These are phyloP conservation scores for Geotrichum cucujoidarum DNA, from an alignment of 1,139 yeast species.

Conservation along the genomic window DNA sequence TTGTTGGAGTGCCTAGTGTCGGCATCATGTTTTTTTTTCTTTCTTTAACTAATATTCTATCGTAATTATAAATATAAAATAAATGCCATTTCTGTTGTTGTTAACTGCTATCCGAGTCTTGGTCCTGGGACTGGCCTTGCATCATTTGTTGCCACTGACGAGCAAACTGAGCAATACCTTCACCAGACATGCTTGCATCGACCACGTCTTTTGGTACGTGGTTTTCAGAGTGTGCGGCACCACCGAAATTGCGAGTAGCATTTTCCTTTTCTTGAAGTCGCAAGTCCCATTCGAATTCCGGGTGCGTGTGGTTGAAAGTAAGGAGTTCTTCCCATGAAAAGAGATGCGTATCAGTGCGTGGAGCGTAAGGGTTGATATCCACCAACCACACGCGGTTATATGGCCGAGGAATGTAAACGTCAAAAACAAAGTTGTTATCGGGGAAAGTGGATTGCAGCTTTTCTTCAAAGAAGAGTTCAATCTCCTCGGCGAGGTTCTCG, in stretches of 20 bases:
- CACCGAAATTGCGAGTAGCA: constrained; percentile 57
- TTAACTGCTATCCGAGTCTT: neutral
- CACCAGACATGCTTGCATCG: constrained; percentile 64
- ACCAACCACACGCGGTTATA: constrained; percentile 59
- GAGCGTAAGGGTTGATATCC: constrained; percentile 80
- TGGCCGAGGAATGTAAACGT: constrained; percentile 77
- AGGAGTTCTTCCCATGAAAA: constrained; percentile 80
- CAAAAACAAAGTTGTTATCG: constrained; percentile 60
- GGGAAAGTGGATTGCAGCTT: constrained; percentile 49
- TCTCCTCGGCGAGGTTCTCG: constrained; percentile 44
- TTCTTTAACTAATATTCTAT: no score
- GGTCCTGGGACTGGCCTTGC: constrained; percentile 20
- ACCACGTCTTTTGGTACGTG: constrained; percentile 89
- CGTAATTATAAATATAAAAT: neutral
- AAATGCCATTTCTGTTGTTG: neutral
- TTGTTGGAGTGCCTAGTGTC: no score
- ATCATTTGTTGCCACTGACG: constrained; percentile 27
- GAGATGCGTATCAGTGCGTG: constrained; percentile 68
- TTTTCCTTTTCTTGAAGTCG: constrained; percentile 65
- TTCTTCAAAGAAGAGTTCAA: constrained; percentile 53
- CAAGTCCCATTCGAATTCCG: constrained; percentile 45
- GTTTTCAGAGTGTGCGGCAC: constrained; percentile 80
- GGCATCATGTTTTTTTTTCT: no score
- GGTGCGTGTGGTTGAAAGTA: constrained; percentile 34
- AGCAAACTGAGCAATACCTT: constrained; percentile 31